Conservation (phyloP, 257 asterid genomes). For the Datura wrightii region DNA sequence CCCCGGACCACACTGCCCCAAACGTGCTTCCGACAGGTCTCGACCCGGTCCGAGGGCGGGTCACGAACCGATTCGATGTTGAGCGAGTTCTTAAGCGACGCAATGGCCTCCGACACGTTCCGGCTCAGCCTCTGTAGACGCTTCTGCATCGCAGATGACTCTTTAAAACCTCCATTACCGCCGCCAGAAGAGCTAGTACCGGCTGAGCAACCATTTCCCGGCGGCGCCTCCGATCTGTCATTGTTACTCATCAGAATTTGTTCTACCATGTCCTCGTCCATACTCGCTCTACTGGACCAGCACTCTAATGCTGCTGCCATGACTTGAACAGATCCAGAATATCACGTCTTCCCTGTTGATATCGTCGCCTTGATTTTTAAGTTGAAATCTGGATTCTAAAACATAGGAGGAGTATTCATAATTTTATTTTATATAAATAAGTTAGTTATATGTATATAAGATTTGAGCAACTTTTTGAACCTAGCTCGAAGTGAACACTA, state of each 20-base stretch:
- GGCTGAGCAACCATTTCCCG: slow-evolving; percentile 45
- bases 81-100: slow-evolving; percentile 82
- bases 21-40: slow-evolving; percentile 71
- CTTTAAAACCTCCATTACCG: slow-evolving; percentile 53
- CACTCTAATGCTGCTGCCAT: slow-evolving; percentile 97
- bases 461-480: neutral
- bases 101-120: slow-evolving; percentile 91
- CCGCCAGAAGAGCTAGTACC: slow-evolving; percentile 37
- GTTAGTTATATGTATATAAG: neutral
- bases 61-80: slow-evolving; percentile 78
- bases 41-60: slow-evolving; percentile 48
- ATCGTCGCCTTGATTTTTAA: neutral
- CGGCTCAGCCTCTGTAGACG: slow-evolving; percentile 81
- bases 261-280: slow-evolving; percentile 93
- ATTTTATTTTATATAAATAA: neutral
- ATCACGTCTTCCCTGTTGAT: neutral
- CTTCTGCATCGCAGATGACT: slow-evolving; percentile 79
- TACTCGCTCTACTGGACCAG: slow-evolving; percentile 91
- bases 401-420: too few relatives aligned
- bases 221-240: slow-evolving; percentile 81
- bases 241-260: slow-evolving; percentile 85
- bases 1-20: slow-evolving; percentile 92
- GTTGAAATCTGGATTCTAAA: too few relatives aligned
- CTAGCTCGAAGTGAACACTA: neutral
- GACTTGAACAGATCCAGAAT: slow-evolving; percentile 32